These are phyloP conservation scores for Obelidium mucronatum DNA, from an alignment of 192 early-diverging fungal genomes.

Conservation along the genomic window DNA sequence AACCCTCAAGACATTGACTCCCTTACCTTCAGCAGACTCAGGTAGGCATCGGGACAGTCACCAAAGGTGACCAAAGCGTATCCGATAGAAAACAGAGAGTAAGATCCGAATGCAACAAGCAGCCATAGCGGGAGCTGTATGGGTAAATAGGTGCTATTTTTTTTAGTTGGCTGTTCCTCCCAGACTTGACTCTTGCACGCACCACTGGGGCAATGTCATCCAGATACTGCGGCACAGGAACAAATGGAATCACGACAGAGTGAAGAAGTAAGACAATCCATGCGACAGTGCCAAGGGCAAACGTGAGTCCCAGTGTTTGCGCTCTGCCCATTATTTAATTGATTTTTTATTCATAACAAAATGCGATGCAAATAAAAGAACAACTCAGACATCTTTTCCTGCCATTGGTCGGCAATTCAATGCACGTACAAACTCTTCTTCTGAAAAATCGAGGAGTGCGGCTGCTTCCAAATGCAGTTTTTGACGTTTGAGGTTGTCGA, in stretches of 20 bases:
- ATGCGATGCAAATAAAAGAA: not conserved
- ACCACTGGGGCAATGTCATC: slow-evolving; percentile 29
- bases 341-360: not conserved
- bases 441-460: slow-evolving; percentile 17
- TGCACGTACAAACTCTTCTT: slow-evolving; percentile 28
- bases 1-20: not conserved
- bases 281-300: not conserved
- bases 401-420: slow-evolving; percentile 37
- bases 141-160: not conserved
- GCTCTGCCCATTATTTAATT: slow-evolving; percentile 26
- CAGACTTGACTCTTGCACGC: not conserved
- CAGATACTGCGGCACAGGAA: slow-evolving; percentile 20
- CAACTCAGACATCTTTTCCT: slow-evolving; percentile 17
- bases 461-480: slow-evolving; percentile 49
- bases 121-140: slow-evolving; percentile 78
- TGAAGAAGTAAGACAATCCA: slow-evolving; percentile 18
- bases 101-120: slow-evolving; percentile 86
- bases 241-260: not conserved
- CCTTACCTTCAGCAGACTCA: slow-evolving; percentile 76
- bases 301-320: not conserved
- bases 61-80: slow-evolving; percentile 87
- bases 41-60: slow-evolving; percentile 91
- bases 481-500: slow-evolving; percentile 62
- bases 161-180: too few species aligned
- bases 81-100: slow-evolving; percentile 87